Conservation (phyloP, 768 basidiomycete genomes). For the Rhodotorula taiwanensis region DNA sequence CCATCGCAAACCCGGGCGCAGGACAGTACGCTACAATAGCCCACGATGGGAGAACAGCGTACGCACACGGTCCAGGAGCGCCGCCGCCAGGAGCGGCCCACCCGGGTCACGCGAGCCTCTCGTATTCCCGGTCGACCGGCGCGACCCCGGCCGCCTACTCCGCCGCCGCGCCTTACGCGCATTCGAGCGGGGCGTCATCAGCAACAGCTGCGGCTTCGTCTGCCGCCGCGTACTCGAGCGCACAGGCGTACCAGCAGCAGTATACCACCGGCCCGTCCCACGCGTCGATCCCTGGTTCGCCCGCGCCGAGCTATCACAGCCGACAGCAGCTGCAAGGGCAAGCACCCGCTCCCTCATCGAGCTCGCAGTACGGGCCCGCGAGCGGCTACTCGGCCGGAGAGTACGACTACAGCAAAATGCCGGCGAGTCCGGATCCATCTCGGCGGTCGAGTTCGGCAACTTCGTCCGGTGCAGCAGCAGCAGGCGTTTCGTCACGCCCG, state of each 20-base stretch:
- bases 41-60: too few relatives aligned
- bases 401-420: not conserved
- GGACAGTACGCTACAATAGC: too few relatives aligned
- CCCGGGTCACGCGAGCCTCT: not conserved
- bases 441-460: too few relatives aligned
- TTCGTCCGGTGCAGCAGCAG: not conserved
- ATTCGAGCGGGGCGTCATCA: too few relatives aligned
- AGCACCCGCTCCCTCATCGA: not conserved
- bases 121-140: not conserved
- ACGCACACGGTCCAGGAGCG: too few relatives aligned
- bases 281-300: not conserved
- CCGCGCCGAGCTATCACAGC: not conserved
- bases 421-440: too few relatives aligned
- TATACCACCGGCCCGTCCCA: not conserved
- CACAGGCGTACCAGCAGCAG: constrained; percentile 1
- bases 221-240: not conserved
- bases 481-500: not conserved
- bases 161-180: not conserved
- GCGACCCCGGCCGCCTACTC: not conserved
- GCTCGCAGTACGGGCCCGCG: not conserved
- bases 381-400: not conserved
- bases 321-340: not conserved
- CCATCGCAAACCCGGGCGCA: too few relatives aligned
- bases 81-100: too few relatives aligned
- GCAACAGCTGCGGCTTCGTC: too few relatives aligned